Conservation (phyloP, 805 yeast genomes). For the Ogataea naganishii region DNA sequence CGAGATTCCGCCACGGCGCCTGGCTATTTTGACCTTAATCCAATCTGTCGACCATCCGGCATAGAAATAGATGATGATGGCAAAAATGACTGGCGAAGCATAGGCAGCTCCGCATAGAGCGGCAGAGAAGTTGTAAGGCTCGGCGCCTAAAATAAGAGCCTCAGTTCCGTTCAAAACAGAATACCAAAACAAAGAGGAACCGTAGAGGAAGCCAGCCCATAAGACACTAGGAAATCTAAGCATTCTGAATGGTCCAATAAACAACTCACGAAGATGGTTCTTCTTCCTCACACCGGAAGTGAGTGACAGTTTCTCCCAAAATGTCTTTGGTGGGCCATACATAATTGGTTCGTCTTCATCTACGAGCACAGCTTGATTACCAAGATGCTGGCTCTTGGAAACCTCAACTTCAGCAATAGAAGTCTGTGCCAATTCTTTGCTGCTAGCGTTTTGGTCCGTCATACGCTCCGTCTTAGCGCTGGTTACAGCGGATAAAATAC, state of each 20-base stretch:
- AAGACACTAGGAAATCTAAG: constrained; percentile 43
- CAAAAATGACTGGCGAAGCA: constrained; percentile 43
- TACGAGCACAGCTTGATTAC: constrained; percentile 20
- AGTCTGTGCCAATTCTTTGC: constrained; percentile 3
- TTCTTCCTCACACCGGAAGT: constrained; percentile 28
- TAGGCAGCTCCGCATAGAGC: constrained; percentile 42
- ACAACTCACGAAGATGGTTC: constrained; percentile 16
- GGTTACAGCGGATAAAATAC: constrained; percentile 13
- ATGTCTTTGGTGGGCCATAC: constrained; percentile 27
- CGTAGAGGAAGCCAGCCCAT: constrained; percentile 52
- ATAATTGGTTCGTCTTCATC: constrained; percentile 12
- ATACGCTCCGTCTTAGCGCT: constrained; percentile 10
- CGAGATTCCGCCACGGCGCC: constrained; percentile 39
- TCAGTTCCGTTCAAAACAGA: constrained; percentile 41
- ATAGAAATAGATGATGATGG: constrained; percentile 31
- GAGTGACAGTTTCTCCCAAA: constrained; percentile 33
- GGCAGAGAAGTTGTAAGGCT: constrained; percentile 43
- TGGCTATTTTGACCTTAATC: constrained; percentile 39
- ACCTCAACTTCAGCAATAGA: constrained; percentile 10
- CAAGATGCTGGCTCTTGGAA: constrained; percentile 16
- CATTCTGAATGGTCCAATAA: constrained; percentile 31
- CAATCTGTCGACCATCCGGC: constrained; percentile 45
- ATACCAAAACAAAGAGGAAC: constrained; percentile 40
- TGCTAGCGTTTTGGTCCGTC: constrained; percentile 7
- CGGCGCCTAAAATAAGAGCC: constrained; percentile 30